phyloP scores from a whole-genome alignment of 495 filamentous ascomycete genomes.

The Pseudevernia furfuracea region DNA sequence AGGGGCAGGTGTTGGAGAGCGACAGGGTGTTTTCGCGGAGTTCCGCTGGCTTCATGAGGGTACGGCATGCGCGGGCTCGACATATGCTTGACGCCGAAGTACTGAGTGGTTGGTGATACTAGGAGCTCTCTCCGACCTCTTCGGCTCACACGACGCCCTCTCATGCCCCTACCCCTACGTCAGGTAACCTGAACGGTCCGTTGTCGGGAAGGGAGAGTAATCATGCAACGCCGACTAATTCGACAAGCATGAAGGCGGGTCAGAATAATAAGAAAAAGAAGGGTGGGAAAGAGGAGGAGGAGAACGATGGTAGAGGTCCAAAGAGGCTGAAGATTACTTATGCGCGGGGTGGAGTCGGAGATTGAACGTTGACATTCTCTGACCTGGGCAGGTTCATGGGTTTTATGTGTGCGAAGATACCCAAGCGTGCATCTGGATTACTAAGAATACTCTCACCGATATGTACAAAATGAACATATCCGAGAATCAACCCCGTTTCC shows the following conservation, averaged over 20 bases:
- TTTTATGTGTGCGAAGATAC: constrained; percentile 10
- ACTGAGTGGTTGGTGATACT: constrained; percentile 1
- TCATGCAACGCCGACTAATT: constrained; percentile 25
- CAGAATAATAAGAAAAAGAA: constrained; percentile 38
- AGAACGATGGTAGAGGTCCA: constrained; percentile 36
- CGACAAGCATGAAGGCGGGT: constrained; percentile 23
- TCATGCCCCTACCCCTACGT: constrained; percentile 44
- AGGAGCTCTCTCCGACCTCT: constrained; percentile 46
- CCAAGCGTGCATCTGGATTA: neutral
- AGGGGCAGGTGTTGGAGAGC: constrained; percentile 40
- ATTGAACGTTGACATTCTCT: constrained; percentile 9
- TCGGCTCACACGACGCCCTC: constrained; percentile 43
- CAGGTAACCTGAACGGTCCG: constrained; percentile 32
- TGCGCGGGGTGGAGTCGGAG: constrained; percentile 25
- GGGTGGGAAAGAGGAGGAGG: constrained; percentile 39
- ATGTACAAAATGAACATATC: neutral
- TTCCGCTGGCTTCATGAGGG: constrained; percentile 45
- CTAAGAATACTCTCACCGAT: neutral
- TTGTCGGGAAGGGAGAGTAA: constrained; percentile 25
- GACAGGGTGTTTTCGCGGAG: constrained; percentile 48
- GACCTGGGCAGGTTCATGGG: neutral
- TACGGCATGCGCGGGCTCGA: constrained; percentile 29
- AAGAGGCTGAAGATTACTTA: constrained; percentile 49
- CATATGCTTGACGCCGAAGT: neutral
- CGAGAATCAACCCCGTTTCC: neutral